phyloP scores from a whole-genome alignment of 805 yeast genomes.

The Candida nemodendra region DNA sequence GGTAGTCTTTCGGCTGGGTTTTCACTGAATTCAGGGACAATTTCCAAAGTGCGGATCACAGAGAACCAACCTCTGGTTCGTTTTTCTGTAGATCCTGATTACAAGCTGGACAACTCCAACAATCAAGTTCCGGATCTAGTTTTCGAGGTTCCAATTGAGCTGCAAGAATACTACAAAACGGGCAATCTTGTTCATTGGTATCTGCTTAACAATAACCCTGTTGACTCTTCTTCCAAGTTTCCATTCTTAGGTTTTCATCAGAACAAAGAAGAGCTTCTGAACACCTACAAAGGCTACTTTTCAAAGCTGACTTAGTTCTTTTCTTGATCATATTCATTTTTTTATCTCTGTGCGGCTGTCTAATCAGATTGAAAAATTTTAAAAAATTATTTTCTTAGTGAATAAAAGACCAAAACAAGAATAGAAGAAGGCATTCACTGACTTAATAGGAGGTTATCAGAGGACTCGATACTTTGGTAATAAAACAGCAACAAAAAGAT shows the following conservation, averaged over 20 bases:
- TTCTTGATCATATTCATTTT: not conserved
- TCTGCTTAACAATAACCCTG: slow-evolving; percentile 1
- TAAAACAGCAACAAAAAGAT: no score
- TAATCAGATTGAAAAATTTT: slow-evolving; percentile 4
- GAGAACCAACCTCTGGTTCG: slow-evolving; percentile 13
- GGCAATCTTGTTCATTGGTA: slow-evolving; percentile 17
- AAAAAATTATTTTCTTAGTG: no score
- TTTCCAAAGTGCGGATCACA: slow-evolving; percentile 5
- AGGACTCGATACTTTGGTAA: no score
- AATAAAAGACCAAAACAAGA: no score
- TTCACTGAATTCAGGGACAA: slow-evolving; percentile 9
- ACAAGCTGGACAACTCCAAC: slow-evolving; percentile 6
- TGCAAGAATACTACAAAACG: slow-evolving; percentile 8
- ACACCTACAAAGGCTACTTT: slow-evolving; percentile 7
- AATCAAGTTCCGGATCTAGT: slow-evolving; percentile 11
- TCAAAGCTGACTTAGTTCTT: not conserved
- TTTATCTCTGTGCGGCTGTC: slow-evolving; percentile 10
- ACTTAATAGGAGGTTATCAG: no score
- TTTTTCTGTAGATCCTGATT: slow-evolving; percentile 6
- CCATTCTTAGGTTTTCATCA: slow-evolving; percentile 19
- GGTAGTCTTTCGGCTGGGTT: slow-evolving; percentile 12
- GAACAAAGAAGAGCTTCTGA: slow-evolving; percentile 7
- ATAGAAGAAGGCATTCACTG: no score
- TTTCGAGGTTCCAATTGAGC: slow-evolving; percentile 13
- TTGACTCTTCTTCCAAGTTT: not conserved